Percentiles rank a stretch among this genome's conserved stretches.
Conservation (phyloP, 176 grass and related monocot species). For the Cenchrus americanus region DNA sequence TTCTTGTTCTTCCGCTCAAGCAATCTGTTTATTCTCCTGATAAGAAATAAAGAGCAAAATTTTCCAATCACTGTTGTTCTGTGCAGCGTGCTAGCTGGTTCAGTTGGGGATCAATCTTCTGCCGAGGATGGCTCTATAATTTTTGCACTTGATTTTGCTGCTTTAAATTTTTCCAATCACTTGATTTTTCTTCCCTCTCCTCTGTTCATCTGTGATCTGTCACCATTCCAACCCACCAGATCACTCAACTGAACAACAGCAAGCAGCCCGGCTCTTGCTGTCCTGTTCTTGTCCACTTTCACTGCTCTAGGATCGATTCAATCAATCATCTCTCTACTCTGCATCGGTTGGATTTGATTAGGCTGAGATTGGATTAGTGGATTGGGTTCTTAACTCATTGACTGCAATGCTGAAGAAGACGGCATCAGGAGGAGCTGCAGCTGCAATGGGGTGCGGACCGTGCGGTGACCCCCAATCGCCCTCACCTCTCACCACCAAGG, state of each 20-base stretch:
- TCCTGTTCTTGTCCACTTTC: neutral
- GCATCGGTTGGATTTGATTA: neutral
- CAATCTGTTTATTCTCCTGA: neutral
- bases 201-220: neutral
- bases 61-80: neutral
- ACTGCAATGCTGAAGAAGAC: conserved; percentile 42
- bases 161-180: neutral
- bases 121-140: neutral
- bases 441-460: conserved; percentile 3
- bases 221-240: neutral
- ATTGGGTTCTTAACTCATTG: neutral
- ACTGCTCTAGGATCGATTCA: neutral
- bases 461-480: neutral
- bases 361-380: neutral
- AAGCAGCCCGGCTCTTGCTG: neutral
- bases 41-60: neutral
- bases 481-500: neutral
- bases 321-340: neutral
- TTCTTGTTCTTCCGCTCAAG: conserved; percentile 5
- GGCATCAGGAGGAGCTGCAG: conserved; percentile 7
- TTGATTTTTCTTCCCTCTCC: neutral
- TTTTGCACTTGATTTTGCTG: neutral
- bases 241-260: neutral
- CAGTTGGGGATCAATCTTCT: neutral
- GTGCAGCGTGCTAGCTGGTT: neutral